Conservation (phyloP, 768 basidiomycete genomes). For the Leccinum truebloodii region DNA sequence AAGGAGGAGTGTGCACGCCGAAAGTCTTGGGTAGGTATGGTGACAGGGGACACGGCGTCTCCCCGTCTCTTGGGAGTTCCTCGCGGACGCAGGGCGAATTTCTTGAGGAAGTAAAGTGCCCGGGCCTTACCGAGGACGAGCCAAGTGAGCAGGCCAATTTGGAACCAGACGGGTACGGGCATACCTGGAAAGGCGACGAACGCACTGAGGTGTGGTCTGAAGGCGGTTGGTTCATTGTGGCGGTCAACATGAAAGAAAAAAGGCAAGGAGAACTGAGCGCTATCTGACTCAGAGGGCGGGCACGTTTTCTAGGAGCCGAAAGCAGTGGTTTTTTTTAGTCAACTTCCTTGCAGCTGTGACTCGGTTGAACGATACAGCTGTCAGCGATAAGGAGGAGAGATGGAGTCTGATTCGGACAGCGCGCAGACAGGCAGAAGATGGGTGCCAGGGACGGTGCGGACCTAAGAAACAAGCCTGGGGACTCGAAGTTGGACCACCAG, state of each 20-base stretch:
- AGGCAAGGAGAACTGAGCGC: constrained; percentile 12
- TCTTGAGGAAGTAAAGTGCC: constrained; percentile 42
- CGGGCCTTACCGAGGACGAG: constrained; percentile 25
- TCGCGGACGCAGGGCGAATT: constrained; percentile 36
- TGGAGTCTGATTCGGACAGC: neutral
- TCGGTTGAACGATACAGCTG: neutral
- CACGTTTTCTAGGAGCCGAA: constrained; percentile 33
- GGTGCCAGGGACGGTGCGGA: constrained; percentile 9
- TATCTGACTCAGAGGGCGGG: constrained; percentile 17
- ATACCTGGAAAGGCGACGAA: constrained; percentile 31
- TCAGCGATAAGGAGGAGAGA: neutral
- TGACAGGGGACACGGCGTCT: constrained; percentile 27
- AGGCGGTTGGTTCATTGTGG: constrained; percentile 30
- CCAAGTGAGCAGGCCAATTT: constrained; percentile 11
- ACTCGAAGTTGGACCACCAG: constrained; percentile 7
- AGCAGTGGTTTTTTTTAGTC: constrained; percentile 23
- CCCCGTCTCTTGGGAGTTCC: constrained; percentile 29
- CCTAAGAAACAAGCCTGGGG: constrained; percentile 15
- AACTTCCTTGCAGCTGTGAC: constrained; percentile 18
- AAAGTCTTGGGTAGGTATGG: constrained; percentile 23
- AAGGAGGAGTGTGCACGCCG: constrained; percentile 37
- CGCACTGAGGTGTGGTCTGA: constrained; percentile 26
- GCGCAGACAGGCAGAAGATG: neutral
- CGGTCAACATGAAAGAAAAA: constrained; percentile 17
- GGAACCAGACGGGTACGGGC: constrained; percentile 14